A percentile compares a stretch with the other conserved stretches of the same genome.
phyloP scores from a whole-genome alignment of 2,329 filamentous ascomycete genomes.

The Hymenoscyphus scutula region DNA sequence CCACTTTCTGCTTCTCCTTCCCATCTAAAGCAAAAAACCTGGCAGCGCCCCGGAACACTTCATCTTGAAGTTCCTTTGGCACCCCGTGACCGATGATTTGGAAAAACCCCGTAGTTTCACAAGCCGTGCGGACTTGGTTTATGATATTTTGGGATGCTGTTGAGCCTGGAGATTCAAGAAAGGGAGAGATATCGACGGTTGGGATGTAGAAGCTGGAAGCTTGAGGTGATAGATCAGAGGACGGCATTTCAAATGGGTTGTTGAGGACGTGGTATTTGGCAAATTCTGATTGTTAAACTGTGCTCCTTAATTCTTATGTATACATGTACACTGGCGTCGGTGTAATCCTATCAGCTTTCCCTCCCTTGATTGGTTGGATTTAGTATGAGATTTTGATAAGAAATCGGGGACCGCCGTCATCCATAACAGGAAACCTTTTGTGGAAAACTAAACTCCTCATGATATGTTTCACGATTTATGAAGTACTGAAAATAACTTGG shows the following conservation, averaged over 20 bases:
- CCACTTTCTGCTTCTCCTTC: constrained; percentile 45
- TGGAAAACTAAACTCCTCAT: too few relatives aligned
- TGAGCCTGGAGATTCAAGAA: constrained; percentile 21
- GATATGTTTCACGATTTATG: too few relatives aligned
- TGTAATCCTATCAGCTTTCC: too few relatives aligned
- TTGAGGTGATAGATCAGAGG: background rate
- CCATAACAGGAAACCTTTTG: too few relatives aligned
- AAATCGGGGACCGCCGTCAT: too few relatives aligned
- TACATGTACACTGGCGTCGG: too few relatives aligned
- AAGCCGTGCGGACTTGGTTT: constrained; percentile 42
- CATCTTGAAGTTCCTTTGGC: constrained; percentile 39
- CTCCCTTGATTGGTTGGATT: too few relatives aligned
- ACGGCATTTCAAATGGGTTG: background rate
- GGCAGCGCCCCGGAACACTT: constrained; percentile 41
- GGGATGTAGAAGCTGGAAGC: constrained; percentile 16
- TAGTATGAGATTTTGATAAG: too few relatives aligned
- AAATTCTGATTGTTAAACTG: too few relatives aligned
- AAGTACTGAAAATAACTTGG: too few relatives aligned
- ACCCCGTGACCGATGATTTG: constrained; percentile 49
- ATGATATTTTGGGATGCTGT: constrained; percentile 29
- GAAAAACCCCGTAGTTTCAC: constrained; percentile 51
- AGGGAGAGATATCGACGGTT: constrained; percentile 28
- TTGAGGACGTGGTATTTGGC: too few relatives aligned
- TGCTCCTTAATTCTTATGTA: too few relatives aligned
- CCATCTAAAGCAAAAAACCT: constrained; percentile 48